phyloP scores from a whole-genome alignment of 371 early-diverging fungal genomes.

The Batrachochytrium dendrobatidis region DNA sequence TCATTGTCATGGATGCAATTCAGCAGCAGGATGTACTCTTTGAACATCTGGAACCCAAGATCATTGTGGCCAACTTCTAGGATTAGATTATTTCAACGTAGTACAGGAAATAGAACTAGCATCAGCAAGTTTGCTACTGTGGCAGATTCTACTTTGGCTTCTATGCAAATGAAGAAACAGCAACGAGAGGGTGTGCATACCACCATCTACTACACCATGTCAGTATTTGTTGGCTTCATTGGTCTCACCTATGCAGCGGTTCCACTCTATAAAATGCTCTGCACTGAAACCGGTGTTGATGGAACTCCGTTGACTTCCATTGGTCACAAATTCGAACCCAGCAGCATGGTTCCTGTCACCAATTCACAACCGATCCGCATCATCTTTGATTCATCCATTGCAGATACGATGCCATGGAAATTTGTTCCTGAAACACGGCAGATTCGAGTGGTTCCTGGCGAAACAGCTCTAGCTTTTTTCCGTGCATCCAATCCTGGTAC shows the following conservation, averaged over 20 bases:
- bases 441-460: conserved; percentile 85
- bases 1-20: too few relatives aligned
- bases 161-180: too few relatives aligned
- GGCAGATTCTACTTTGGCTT: too few relatives aligned
- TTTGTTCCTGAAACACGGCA: conserved; percentile 84
- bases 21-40: too few relatives aligned
- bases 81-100: too few relatives aligned
- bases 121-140: too few relatives aligned
- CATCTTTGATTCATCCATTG: conserved; percentile 76
- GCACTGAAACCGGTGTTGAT: conserved; percentile 84
- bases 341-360: conserved; percentile 44
- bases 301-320: conserved; percentile 53
- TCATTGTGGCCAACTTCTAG: too few relatives aligned
- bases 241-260: conserved; percentile 93
- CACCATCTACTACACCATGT: conserved; percentile 58
- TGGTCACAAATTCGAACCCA: conserved; percentile 36
- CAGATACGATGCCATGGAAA: conserved; percentile 79
- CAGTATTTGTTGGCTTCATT: conserved; percentile 74
- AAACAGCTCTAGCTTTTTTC: conserved; percentile 95
- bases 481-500: conserved; percentile 87
- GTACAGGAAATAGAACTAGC: too few relatives aligned
- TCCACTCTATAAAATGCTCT: conserved; percentile 91
- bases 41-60: too few relatives aligned
- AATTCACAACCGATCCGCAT: conserved; percentile 65
- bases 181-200: too few relatives aligned